A percentile compares a stretch with the other conserved stretches of the same genome.
Conservation (phyloP, 2,329 filamentous ascomycete genomes). For the Thielaviopsis populi region DNA sequence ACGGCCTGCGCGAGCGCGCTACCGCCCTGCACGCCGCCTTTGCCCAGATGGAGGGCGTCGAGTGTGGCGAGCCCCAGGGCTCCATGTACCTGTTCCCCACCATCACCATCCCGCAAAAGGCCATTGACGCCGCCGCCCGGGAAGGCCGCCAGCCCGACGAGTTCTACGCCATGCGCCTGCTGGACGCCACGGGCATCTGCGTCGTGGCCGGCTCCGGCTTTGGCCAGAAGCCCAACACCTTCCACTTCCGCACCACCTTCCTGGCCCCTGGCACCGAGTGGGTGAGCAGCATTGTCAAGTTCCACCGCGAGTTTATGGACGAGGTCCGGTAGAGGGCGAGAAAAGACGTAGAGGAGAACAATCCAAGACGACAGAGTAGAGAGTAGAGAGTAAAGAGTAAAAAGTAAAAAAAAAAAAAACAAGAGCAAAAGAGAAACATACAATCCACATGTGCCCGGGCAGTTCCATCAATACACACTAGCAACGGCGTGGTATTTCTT, state of each 20-base stretch:
- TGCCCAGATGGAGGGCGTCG: constrained; percentile 85
- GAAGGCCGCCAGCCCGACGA: constrained; percentile 70
- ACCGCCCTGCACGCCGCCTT: constrained; percentile 81
- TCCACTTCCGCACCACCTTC: constrained; percentile 96
- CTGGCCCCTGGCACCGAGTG: constrained; percentile 91
- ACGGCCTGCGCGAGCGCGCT: constrained; percentile 65
- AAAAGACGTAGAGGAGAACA: not conserved
- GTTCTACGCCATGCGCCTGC: constrained; percentile 81
- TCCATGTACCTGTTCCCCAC: constrained; percentile 99
- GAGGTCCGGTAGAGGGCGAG: constrained; percentile 42
- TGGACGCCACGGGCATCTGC: constrained; percentile 89
- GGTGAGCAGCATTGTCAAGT: constrained; percentile 73
- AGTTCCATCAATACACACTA: too few relatives aligned
- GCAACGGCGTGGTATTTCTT: too few relatives aligned
- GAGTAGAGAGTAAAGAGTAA: not conserved
- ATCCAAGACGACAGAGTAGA: too few relatives aligned
- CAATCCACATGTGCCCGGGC: too few relatives aligned
- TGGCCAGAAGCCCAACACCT: constrained; percentile 77
- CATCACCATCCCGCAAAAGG: constrained; percentile 64
- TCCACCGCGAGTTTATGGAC: constrained; percentile 82
- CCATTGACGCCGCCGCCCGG: constrained; percentile 56
- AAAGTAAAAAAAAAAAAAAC: not conserved
- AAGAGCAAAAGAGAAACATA: not conserved
- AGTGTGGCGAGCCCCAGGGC: constrained; percentile 79
- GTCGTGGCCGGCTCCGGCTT: constrained; percentile 88